Evolutionary conservation across 192 early-diverging fungal species (phyloP), one percentile per base, ranked within the genome.

Genomic region (Phycomyces blakesleeanus): DNA sequence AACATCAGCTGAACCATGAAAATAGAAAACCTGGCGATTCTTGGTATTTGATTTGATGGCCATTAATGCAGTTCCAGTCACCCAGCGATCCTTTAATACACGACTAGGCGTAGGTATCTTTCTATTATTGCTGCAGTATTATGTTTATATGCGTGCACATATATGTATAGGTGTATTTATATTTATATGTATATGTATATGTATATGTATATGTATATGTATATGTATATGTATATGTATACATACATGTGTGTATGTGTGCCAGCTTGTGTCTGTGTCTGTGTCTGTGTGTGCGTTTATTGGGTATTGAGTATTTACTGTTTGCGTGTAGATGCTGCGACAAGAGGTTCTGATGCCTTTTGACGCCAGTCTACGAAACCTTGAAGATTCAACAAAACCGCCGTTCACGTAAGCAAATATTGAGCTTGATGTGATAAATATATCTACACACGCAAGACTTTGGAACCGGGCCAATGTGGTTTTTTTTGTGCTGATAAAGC

Each of bases 31-130:
- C 24, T 57, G 78, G 41, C 78, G 84, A 10, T 85, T 77, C 57
- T 34, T 85, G 14, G 69, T 84, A 50, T 85, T 87, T 64, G 90
- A 91, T 61, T 75, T 85, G 47, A 80, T 91, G 66, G 79, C 79
- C 0, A 55, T 87, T 0, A 84, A 86, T 61, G 87, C 83, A 16
- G 57, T 70, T 29, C 64, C 72, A n/a, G 63, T 90, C 6, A 81
- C 79, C 0, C 78, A 84, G 20, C 58, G 82, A 29, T 79, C 85
- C 1, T 93, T 83, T 63, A 78, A 64, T 57, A 85, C 81, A 15
- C 64, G 89, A 25, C 65, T 91, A 25, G 89, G 87, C n/a, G 83
- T 88, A 78, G 71, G 78, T 76, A 14, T 4, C 12, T 22, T 40
- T 1, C 55, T 22, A 11, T 50, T 15, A 8, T 54, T 39, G 39